Evolutionary conservation across 1,139 yeast species (phyloP).

Genomic region (Hanseniaspora gamundiae): DNA sequence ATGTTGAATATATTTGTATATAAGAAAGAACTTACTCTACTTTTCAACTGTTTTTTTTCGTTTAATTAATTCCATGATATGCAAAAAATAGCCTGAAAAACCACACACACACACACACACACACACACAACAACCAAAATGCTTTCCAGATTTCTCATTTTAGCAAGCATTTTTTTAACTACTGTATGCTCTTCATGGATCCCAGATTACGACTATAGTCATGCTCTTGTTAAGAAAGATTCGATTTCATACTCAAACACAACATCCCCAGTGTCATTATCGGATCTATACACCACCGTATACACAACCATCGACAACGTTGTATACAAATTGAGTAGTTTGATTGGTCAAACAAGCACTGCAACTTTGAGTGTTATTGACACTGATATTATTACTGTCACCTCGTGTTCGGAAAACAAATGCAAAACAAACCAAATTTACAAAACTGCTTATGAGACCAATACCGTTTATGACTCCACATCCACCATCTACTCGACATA

Average conservation of each 20-base stretch:
- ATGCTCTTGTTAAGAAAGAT: neutral
- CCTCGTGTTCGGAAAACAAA: slow-evolving; percentile 28
- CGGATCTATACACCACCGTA: neutral
- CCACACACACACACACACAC: too few relatives aligned
- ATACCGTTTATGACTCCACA: slow-evolving; percentile 28
- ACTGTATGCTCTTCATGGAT: neutral
- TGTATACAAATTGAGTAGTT: slow-evolving; percentile 3
- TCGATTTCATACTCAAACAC: neutral
- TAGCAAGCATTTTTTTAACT: neutral
- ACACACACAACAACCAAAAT: too few relatives aligned
- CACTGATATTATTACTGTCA: slow-evolving; percentile 26
- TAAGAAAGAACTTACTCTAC: too few relatives aligned
- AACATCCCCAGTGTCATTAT: neutral
- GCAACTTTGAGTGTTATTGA: slow-evolving; percentile 6
- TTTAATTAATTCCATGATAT: too few relatives aligned
- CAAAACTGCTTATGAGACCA: slow-evolving; percentile 13
- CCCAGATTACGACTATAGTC: neutral
- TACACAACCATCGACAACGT: slow-evolving; percentile 4
- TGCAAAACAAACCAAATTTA: slow-evolving; percentile 19
- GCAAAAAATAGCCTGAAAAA: too few relatives aligned
- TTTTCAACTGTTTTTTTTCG: too few relatives aligned
- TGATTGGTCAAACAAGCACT: neutral
- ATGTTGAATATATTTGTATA: too few relatives aligned
- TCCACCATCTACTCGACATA: slow-evolving; percentile 22
- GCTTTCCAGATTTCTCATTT: neutral